Percentiles rank a stretch among this genome's conserved stretches.
These are phyloP conservation scores for Poterioochromonas sp. DNA, from an alignment of 352 stramenopile genomes.

Conservation along the genomic window DNA sequence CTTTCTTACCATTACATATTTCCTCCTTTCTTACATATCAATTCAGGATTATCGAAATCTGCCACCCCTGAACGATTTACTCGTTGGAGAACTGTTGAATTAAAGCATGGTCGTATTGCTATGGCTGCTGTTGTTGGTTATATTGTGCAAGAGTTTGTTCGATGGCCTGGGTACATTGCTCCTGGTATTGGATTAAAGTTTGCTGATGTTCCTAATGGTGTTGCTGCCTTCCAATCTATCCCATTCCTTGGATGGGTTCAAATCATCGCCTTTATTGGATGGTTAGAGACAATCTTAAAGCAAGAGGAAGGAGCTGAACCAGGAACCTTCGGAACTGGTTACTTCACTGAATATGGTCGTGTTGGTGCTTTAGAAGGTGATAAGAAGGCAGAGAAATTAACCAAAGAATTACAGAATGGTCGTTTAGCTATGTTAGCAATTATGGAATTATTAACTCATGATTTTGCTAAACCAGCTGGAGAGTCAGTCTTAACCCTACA, in stretches of 20 bases:
- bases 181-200: background rate
- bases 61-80: no score
- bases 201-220: background rate
- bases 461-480: constrained; percentile 24
- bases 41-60: no score
- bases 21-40: no score
- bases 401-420: constrained; percentile 61
- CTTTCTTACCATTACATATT: no score
- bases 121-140: constrained; percentile 59
- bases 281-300: constrained; percentile 28
- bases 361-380: constrained; percentile 37
- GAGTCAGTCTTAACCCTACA: constrained; percentile 1
- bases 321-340: constrained; percentile 19
- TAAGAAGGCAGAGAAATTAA: constrained; percentile 49
- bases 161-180: constrained; percentile 19
- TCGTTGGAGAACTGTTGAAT: constrained; percentile 45
- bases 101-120: constrained; percentile 59
- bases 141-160: constrained; percentile 7
- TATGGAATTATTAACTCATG: constrained; percentile 45
- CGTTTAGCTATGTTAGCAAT: constrained; percentile 60
- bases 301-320: background rate
- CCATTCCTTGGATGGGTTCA: constrained; percentile 28
- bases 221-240: constrained; percentile 31
- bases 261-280: constrained; percentile 36
- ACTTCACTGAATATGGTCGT: no score